phyloP scores from a whole-genome alignment of 2,329 filamentous ascomycete genomes.

The Dryadomyces quercus-mongolicae region DNA sequence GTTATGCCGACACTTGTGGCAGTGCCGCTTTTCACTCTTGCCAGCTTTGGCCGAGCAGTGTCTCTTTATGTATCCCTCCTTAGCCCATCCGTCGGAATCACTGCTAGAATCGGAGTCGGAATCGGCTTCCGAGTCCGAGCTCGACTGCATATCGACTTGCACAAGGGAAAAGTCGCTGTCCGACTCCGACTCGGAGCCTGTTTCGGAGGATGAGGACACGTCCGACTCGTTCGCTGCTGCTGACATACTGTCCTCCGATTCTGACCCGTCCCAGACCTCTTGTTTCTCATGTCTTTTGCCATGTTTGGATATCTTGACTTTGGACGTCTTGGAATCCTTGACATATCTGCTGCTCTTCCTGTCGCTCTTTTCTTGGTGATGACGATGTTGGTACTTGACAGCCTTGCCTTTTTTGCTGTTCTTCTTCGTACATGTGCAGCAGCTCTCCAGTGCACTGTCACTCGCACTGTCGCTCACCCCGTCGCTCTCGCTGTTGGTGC shows the following conservation, averaged over 20 bases:
- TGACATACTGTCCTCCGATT: neutral
- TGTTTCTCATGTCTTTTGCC: neutral
- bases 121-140: neutral
- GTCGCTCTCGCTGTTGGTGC: neutral
- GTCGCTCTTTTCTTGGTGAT: neutral
- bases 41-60: neutral
- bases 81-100: neutral
- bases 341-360: neutral
- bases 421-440: neutral
- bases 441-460: neutral
- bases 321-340: no score
- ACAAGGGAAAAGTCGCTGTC: neutral
- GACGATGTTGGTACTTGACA: neutral
- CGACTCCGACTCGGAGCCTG: neutral
- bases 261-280: neutral
- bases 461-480: neutral
- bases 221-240: neutral
- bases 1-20: neutral
- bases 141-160: slow-evolving; percentile 15
- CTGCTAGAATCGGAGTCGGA: neutral
- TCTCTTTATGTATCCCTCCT: neutral
- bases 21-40: neutral
- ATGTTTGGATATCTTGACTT: no score
- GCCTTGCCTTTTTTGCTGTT: neutral
- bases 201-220: no score